phyloP scores from a whole-genome alignment of 2,329 filamentous ascomycete genomes.

The Colletotrichum magnum region DNA sequence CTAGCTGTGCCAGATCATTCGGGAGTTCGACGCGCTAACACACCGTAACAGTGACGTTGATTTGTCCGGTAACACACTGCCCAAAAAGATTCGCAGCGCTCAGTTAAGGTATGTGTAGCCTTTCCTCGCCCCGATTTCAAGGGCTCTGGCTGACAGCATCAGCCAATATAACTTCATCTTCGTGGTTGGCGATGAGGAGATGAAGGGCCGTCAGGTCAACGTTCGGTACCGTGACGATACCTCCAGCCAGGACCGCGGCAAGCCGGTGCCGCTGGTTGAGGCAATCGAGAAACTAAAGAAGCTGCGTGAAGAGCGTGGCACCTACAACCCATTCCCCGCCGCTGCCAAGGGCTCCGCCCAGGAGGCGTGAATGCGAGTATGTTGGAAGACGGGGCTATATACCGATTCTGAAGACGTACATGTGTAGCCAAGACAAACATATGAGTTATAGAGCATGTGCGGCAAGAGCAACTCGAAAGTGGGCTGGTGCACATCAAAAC shows the following conservation, averaged over 20 bases:
- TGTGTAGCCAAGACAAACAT: not conserved
- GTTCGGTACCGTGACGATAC: constrained; percentile 76
- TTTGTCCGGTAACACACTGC: constrained; percentile 82
- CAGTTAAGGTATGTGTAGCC: constrained; percentile 78
- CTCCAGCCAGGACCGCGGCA: constrained; percentile 72
- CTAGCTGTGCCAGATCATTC: not conserved
- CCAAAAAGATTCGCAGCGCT: constrained; percentile 90
- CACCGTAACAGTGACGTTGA: constrained; percentile 68
- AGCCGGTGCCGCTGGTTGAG: constrained; percentile 69
- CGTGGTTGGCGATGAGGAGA: constrained; percentile 75
- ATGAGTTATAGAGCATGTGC: not conserved
- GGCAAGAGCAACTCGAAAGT: not conserved
- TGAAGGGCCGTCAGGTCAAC: constrained; percentile 72
- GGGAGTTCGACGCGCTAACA: not conserved
- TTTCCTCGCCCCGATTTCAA: constrained; percentile 11
- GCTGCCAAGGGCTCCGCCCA: constrained; percentile 37
- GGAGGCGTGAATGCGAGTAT: constrained; percentile 42
- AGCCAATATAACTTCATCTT: constrained; percentile 36
- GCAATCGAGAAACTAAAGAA: constrained; percentile 69
- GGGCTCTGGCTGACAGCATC: constrained; percentile 42
- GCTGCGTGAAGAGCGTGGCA: constrained; percentile 63
- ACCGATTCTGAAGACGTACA: not conserved
- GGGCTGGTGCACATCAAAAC: no score
- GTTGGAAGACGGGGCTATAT: constrained; percentile 2
- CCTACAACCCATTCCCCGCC: constrained; percentile 54